Evolutionary conservation across 257 asterid species (phyloP).

Genomic region (Gentiana macrophylla): DNA sequence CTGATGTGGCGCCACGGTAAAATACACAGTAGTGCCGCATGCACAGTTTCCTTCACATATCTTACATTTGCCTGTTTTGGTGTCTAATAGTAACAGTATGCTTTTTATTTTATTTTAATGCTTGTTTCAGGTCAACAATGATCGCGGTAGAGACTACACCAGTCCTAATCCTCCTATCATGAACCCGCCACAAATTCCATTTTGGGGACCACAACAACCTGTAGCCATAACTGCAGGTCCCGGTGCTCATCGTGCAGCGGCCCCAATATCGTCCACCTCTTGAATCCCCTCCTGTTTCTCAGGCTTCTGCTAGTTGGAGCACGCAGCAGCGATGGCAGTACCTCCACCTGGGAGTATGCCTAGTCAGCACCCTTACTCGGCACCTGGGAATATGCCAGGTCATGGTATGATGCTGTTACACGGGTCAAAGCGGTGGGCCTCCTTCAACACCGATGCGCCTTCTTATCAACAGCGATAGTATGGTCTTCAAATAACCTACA

Average conservation of each 20-base stretch:
- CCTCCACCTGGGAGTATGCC: conserved; percentile 56
- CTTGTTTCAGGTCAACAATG: conserved; percentile 72
- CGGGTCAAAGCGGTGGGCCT: conserved; percentile 44
- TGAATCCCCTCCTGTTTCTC: conserved; percentile 33
- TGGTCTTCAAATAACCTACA: neutral
- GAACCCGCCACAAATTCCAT: conserved; percentile 59
- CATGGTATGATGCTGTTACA: conserved; percentile 43
- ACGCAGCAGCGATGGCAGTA: conserved; percentile 25
- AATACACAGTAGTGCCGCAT: too few relatives aligned
- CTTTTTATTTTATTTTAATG: too few relatives aligned
- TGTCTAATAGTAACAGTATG: too few relatives aligned
- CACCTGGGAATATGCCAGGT: conserved; percentile 37
- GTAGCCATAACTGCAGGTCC: conserved; percentile 44
- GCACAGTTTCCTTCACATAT: too few relatives aligned
- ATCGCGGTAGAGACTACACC: conserved; percentile 89
- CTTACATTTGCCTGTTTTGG: too few relatives aligned
- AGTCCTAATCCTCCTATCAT: conserved; percentile 42
- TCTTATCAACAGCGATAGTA: conserved; percentile 54
- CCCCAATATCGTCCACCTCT: conserved; percentile 43
- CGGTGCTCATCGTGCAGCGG: conserved; percentile 38
- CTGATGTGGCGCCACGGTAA: too few relatives aligned
- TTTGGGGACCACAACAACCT: conserved; percentile 58
- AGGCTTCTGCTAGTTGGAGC: conserved; percentile 75
- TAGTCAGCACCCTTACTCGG: conserved; percentile 73
- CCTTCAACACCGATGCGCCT: conserved; percentile 39